Percentiles rank a stretch among this genome's conserved stretches.
phyloP scores from a whole-genome alignment of 768 basidiomycete species.

The Termitomyces sp. region DNA sequence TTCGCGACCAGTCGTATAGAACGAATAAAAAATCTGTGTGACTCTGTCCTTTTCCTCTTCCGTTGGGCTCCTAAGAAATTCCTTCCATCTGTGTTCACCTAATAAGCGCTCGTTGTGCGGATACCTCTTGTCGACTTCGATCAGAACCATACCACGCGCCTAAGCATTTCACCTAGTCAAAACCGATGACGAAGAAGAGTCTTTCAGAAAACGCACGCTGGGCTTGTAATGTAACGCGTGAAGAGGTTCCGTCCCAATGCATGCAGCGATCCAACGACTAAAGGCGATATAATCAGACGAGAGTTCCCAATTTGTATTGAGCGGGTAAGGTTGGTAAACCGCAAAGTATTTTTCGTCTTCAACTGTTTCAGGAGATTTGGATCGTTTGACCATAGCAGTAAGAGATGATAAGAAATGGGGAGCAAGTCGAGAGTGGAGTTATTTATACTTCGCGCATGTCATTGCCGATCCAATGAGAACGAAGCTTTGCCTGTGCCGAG shows the following conservation, averaged over 20 bases:
- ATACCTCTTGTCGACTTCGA: slow-evolving; percentile 39
- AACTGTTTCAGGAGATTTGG: slow-evolving; percentile 31
- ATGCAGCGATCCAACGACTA: slow-evolving; percentile 43
- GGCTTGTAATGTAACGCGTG: slow-evolving; percentile 44
- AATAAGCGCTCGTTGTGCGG: slow-evolving; percentile 30
- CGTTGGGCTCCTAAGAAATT: slow-evolving; percentile 36
- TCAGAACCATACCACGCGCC: slow-evolving; percentile 43
- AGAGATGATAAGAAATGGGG: neutral
- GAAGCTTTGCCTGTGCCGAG: neutral
- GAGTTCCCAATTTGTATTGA: slow-evolving; percentile 41
- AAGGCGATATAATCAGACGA: slow-evolving; percentile 32
- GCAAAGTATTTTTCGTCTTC: slow-evolving; percentile 45
- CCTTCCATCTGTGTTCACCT: slow-evolving; percentile 46
- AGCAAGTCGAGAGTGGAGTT: neutral
- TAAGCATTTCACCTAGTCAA: slow-evolving; percentile 13
- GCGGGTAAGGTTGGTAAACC: slow-evolving; percentile 44
- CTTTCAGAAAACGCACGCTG: slow-evolving; percentile 25
- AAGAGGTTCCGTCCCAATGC: slow-evolving; percentile 31
- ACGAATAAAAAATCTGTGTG: slow-evolving; percentile 37
- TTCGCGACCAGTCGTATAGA: slow-evolving; percentile 35
- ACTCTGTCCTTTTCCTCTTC: slow-evolving; percentile 30
- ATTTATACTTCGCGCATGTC: slow-evolving; percentile 6
- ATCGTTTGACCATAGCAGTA: slow-evolving; percentile 31
- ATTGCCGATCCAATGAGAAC: neutral
- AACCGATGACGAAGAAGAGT: neutral